Conservation (phyloP, 371 early-diverging fungal genomes). For the Mucor circinelloides region DNA sequence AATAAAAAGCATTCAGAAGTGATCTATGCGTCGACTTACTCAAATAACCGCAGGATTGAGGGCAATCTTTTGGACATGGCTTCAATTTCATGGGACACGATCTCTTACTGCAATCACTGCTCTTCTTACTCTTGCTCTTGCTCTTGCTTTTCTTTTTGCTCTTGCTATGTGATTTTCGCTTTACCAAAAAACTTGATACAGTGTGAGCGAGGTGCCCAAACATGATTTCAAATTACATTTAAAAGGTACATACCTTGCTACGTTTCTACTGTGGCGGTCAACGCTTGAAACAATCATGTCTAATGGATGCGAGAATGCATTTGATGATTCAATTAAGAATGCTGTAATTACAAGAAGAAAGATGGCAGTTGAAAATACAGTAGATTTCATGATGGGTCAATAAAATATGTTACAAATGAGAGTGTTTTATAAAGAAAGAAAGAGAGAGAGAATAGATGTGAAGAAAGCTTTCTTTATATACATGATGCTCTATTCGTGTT, state of each 20-base stretch:
- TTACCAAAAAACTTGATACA: not conserved
- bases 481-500: not conserved
- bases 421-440: not conserved
- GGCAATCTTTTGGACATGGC: constrained; percentile 17
- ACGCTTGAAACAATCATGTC: not conserved
- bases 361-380: not conserved
- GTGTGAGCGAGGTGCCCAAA: not conserved
- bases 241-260: not conserved
- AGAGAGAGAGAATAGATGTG: no score
- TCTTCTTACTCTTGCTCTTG: not conserved
- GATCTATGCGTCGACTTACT: not conserved
- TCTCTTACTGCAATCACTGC: not conserved
- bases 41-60: constrained; percentile 13
- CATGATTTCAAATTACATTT: no score
- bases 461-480: not conserved
- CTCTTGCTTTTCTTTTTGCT: not conserved
- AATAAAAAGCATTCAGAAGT: not conserved
- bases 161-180: not conserved
- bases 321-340: not conserved
- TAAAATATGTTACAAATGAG: not conserved
- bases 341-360: not conserved
- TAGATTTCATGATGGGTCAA: not conserved
- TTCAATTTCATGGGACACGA: not conserved
- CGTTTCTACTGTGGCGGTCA: not conserved
- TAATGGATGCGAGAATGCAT: not conserved